These are phyloP conservation scores for Colletotrichum sp. DNA, from an alignment of 2,329 filamentous ascomycete species.

Conservation along the genomic window DNA sequence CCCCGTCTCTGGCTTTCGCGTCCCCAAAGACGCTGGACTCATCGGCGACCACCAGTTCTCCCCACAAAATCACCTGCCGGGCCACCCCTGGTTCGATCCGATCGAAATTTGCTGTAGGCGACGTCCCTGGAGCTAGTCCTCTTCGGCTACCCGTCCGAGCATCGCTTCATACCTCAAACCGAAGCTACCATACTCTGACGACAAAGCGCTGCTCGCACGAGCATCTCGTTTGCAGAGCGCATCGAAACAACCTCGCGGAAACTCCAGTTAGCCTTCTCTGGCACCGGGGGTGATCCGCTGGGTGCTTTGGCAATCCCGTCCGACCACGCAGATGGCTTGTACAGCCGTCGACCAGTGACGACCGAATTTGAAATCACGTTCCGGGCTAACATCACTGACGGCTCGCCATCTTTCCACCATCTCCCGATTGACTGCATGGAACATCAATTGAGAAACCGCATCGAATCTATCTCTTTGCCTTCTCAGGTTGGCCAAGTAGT, in stretches of 20 bases:
- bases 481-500: not conserved
- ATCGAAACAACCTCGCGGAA: not conserved
- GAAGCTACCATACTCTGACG: not conserved
- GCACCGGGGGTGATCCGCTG: not conserved
- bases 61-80: not conserved
- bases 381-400: not conserved
- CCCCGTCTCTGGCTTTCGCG: not conserved
- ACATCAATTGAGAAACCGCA: not conserved
- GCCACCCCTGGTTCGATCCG: slow-evolving; percentile 1
- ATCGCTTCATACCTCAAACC: slow-evolving; percentile 4
- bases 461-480: not conserved
- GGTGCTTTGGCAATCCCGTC: not conserved
- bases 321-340: not conserved
- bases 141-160: not conserved
- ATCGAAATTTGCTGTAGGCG: slow-evolving; percentile 3
- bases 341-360: not conserved
- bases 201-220: slow-evolving; percentile 9
- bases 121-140: not conserved
- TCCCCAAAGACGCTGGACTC: not conserved
- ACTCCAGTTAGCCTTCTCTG: not conserved
- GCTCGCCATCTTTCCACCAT: not conserved
- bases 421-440: not conserved
- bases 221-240: not conserved
- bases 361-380: not conserved
- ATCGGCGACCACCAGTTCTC: not conserved